Conservation (phyloP, 208 protist genomes). For the Trypanosoma brucei region DNA sequence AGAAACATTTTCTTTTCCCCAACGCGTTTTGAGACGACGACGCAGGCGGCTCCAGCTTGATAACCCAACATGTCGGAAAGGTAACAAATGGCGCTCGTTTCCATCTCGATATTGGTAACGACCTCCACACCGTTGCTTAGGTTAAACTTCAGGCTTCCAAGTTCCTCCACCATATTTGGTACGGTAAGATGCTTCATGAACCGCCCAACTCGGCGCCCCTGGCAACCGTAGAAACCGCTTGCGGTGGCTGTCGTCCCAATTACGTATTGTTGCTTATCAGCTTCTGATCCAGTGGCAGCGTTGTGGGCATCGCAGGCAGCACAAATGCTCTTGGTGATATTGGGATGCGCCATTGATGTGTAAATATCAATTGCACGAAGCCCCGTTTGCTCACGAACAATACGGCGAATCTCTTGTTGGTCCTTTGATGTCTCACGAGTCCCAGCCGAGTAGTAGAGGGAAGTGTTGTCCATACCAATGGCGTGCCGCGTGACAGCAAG, state of each 20-base stretch:
- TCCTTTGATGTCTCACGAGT: slow-evolving; percentile 25
- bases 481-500: slow-evolving; percentile 60
- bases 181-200: slow-evolving; percentile 42
- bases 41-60: slow-evolving; percentile 56
- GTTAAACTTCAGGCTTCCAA: slow-evolving; percentile 38
- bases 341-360: slow-evolving; percentile 48
- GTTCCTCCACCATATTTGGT: slow-evolving; percentile 49
- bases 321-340: slow-evolving; percentile 42
- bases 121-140: slow-evolving; percentile 37
- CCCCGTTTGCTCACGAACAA: slow-evolving; percentile 27
- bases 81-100: slow-evolving; percentile 66
- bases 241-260: slow-evolving; percentile 59
- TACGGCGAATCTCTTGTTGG: slow-evolving; percentile 36
- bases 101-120: slow-evolving; percentile 79
- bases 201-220: slow-evolving; percentile 62
- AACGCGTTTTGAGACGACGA: slow-evolving; percentile 47
- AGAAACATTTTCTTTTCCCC: slow-evolving; percentile 34
- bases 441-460: slow-evolving; percentile 55
- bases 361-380: slow-evolving; percentile 57
- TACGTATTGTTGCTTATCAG: slow-evolving; percentile 35
- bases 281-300: slow-evolving; percentile 6
- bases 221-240: slow-evolving; percentile 77
- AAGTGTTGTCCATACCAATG: slow-evolving; percentile 80
- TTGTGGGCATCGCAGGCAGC: slow-evolving; percentile 40
- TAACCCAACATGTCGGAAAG: slow-evolving; percentile 61